phyloP scores from a whole-genome alignment of 352 stramenopile genomes.

The Saprolegnia parasitica region DNA sequence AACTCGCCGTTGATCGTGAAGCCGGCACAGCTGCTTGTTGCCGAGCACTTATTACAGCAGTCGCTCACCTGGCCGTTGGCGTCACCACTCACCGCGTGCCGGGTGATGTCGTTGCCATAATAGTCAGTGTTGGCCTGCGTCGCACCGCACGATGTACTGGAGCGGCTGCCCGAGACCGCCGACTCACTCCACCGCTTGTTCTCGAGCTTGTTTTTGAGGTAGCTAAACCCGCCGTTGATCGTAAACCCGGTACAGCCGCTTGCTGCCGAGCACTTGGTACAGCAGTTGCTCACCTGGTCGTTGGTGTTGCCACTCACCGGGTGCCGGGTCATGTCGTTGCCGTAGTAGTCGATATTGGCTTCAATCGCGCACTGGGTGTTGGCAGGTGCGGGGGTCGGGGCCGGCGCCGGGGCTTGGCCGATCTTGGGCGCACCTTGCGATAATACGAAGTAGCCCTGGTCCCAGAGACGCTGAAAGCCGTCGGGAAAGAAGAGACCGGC shows the following conservation, averaged over 20 bases:
- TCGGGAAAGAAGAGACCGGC: slow-evolving; percentile 51
- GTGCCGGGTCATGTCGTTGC: neutral
- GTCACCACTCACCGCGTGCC: neutral
- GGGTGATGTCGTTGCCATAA: neutral
- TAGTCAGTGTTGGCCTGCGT: neutral
- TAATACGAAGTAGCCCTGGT: slow-evolving; percentile 38
- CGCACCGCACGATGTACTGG: neutral
- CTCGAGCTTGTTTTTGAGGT: neutral
- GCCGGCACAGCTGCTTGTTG: neutral
- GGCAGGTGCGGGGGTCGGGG: neutral
- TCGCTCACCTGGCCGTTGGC: neutral
- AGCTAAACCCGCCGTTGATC: neutral
- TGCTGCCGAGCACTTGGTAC: neutral
- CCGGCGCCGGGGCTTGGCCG: neutral
- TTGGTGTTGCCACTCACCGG: neutral
- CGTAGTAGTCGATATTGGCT: neutral
- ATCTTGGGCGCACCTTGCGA: slow-evolving; percentile 36
- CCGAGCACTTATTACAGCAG: neutral
- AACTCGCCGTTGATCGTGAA: neutral
- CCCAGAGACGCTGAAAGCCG: slow-evolving; percentile 53
- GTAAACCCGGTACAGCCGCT: neutral
- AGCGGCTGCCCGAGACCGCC: neutral
- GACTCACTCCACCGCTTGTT: neutral
- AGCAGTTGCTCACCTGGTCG: neutral
- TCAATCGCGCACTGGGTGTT: neutral